Evolutionary conservation across 805 yeast species (phyloP), one percentile per base, ranked within the genome.

Genomic region (Candida silvicultrix): DNA sequence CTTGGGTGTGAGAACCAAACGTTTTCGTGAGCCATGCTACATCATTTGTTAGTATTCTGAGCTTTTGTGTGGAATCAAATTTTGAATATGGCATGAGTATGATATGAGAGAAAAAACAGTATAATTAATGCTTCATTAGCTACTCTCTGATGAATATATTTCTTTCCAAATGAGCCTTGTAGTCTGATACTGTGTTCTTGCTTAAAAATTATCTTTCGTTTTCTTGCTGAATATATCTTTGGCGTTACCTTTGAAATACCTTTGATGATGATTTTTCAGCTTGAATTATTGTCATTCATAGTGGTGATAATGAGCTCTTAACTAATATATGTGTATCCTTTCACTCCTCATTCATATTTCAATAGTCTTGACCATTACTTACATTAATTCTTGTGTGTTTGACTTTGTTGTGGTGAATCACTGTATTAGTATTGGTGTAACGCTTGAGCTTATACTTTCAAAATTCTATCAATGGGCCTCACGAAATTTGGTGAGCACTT

Each of bases 1-100:
- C 98, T 89, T 84, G 99, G 99, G 96, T 94, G 99, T 75, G 98
- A 90, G 85, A 77, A 94, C 99, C 99, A 94, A 84, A 92, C 96
- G 89, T 89, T 85, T 85, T 89, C 97, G 97, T 90, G 98, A 85
- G 97, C 97, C 98, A 90, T 86, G 81, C 76, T 71, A 62, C 45
- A 32, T 5, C 7, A n/a, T n/a, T 42, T 25, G 62, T 59, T 58
- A 57, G 61, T 55, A 53, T 40, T 11, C 10, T 36, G 22, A 12
- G 19, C 39, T 5, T 20, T 15, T 18, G 3, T 32, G 19, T 3
- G 19, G n/a, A 35, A 35, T 19, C 19, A 7, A 19, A 15, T 18
- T 4, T 12, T 12, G 15, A 16, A 19, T 12, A 19, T 19, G n/a
- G 38, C 19, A 16, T 35, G 4, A 28, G 31, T 28, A 10, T 28